phyloP scores from a whole-genome alignment of 1,139 yeast species.

The Yamadazyma songkhlaensis region DNA sequence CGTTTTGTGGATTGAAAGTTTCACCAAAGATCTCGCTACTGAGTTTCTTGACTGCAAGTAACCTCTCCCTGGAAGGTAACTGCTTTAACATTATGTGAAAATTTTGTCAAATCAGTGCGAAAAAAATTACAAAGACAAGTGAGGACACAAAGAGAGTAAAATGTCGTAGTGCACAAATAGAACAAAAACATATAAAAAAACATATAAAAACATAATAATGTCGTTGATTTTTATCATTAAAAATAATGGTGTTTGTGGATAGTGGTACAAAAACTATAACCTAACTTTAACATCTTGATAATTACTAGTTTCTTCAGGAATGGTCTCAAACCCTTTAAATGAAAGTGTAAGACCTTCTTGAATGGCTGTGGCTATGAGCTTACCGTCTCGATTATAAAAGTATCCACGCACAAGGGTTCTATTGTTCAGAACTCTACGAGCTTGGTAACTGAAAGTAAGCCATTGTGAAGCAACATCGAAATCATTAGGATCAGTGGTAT shows the following conservation, averaged over 20 bases:
- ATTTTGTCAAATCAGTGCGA: too few species aligned
- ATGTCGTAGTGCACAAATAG: too few species aligned
- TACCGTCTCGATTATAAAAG: slow-evolving; percentile 31
- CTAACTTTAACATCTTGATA: slow-evolving; percentile 12
- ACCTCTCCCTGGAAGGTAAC: slow-evolving; percentile 25
- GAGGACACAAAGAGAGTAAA: too few species aligned
- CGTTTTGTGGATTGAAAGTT: slow-evolving; percentile 58
- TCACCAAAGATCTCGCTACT: slow-evolving; percentile 33
- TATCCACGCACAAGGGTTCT: slow-evolving; percentile 40
- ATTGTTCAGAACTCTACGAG: slow-evolving; percentile 32
- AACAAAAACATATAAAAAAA: too few species aligned
- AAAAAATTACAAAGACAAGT: background rate
- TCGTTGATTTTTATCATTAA: too few species aligned
- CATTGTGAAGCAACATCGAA: slow-evolving; percentile 40
- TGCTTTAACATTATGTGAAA: slow-evolving; percentile 3
- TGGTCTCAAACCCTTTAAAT: slow-evolving; percentile 17
- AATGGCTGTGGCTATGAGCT: slow-evolving; percentile 38
- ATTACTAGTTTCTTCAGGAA: slow-evolving; percentile 13
- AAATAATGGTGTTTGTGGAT: too few species aligned
- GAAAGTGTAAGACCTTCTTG: slow-evolving; percentile 43
- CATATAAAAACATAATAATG: too few species aligned
- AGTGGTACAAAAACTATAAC: slow-evolving; percentile 6
- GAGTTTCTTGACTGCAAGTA: slow-evolving; percentile 27
- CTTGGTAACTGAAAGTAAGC: slow-evolving; percentile 39
- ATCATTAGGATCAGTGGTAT: slow-evolving; percentile 21